These are phyloP conservation scores for Trifolium fragiferum DNA, from an alignment of 306 rosid species.

Conservation along the genomic window DNA sequence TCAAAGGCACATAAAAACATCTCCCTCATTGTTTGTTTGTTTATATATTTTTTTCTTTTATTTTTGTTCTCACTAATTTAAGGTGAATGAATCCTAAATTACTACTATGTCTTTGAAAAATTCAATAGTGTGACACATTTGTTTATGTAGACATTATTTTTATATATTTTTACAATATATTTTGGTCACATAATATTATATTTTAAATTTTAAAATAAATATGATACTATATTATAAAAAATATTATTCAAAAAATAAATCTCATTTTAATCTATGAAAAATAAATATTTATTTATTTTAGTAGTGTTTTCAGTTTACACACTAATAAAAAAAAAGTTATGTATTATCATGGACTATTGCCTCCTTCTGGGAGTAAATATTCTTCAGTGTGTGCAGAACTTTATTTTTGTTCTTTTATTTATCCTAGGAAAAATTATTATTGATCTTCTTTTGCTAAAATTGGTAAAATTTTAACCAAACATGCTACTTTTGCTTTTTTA, in stretches of 20 bases:
- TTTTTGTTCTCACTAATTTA: neutral
- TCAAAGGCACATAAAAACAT: neutral
- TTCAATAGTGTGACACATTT: neutral
- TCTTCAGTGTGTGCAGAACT: neutral
- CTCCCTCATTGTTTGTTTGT: neutral
- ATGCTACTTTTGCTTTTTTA: neutral
- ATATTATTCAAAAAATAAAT: too few relatives aligned
- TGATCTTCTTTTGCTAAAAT: neutral
- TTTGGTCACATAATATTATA: neutral
- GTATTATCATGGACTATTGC: neutral
- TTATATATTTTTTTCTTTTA: neutral
- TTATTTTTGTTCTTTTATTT: too few relatives aligned
- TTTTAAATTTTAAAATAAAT: neutral
- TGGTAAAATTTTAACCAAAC: neutral
- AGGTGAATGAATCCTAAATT: neutral
- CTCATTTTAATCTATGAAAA: too few relatives aligned
- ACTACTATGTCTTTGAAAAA: neutral
- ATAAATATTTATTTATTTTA: neutral
- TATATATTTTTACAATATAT: neutral
- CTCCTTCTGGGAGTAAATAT: neutral
- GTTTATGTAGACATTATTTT: neutral
- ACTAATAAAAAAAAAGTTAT: too few relatives aligned
- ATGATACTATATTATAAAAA: neutral
- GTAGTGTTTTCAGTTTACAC: neutral
- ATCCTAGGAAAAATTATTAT: too few relatives aligned